phyloP scores from a whole-genome alignment of 192 early-diverging fungal species.

The Gorgonomyces haynaldii region DNA sequence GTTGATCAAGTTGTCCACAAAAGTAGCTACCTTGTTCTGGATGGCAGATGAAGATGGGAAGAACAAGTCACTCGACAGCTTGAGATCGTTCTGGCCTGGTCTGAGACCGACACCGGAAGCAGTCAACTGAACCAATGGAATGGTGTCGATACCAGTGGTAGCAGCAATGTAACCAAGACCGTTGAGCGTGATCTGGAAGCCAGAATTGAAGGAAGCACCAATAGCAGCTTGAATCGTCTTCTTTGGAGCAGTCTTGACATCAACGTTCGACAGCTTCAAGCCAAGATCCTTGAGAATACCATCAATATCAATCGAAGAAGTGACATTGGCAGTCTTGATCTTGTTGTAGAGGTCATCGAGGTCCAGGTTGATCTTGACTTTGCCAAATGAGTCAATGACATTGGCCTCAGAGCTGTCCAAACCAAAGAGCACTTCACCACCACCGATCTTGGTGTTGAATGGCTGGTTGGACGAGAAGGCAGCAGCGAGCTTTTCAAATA shows the following conservation, averaged over 20 bases:
- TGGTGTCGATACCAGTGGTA: slow-evolving; percentile 8
- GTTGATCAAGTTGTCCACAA: slow-evolving; percentile 1
- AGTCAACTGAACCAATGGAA: not conserved
- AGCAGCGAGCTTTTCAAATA: not conserved
- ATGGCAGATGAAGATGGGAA: not conserved
- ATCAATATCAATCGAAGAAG: too few relatives aligned
- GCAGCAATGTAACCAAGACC: slow-evolving; percentile 17
- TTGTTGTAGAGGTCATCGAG: too few relatives aligned
- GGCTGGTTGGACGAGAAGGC: too few relatives aligned
- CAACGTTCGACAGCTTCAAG: slow-evolving; percentile 1
- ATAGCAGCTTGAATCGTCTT: slow-evolving; percentile 9
- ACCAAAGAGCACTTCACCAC: not conserved
- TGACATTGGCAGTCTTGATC: too few relatives aligned
- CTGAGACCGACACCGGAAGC: not conserved
- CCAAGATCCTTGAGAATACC: not conserved
- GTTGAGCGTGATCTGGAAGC: slow-evolving; percentile 13
- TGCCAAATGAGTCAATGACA: not conserved
- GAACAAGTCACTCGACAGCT: slow-evolving; percentile 1
- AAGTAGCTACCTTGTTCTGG: not conserved
- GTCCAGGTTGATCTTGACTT: too few relatives aligned
- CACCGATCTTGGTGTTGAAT: too few relatives aligned
- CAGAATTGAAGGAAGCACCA: slow-evolving; percentile 9
- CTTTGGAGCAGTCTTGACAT: slow-evolving; percentile 11
- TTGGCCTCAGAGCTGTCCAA: not conserved
- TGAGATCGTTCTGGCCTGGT: slow-evolving; percentile 4